A percentile compares a stretch with the other conserved stretches of the same genome.
Evolutionary conservation across 1,139 yeast genomes (phyloP).

Genomic region (Hyphopichia khmerensis): DNA sequence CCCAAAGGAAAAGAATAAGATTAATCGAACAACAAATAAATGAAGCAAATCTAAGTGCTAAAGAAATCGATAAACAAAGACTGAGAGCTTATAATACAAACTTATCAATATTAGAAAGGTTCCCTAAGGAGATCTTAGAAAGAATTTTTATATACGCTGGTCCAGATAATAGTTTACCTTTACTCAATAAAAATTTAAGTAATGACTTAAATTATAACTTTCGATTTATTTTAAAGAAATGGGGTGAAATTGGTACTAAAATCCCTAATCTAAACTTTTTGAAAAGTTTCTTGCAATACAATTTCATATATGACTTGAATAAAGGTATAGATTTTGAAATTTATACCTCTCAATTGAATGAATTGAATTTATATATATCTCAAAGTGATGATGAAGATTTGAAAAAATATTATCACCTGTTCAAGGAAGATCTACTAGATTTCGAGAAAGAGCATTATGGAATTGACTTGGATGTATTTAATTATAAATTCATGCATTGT

Average conservation of each 20-base stretch:
- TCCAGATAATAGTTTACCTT: conserved; percentile 26
- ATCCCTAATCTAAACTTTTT: not conserved
- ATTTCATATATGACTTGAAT: conserved; percentile 22
- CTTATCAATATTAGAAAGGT: conserved; percentile 13
- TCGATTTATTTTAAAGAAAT: not conserved
- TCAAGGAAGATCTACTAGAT: not conserved
- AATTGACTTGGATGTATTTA: conserved; percentile 14
- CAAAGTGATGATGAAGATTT: not conserved
- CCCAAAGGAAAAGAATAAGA: not conserved
- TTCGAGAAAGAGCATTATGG: conserved; percentile 7
- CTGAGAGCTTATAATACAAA: not conserved
- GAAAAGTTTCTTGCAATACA: conserved; percentile 13
- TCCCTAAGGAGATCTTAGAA: conserved; percentile 34
- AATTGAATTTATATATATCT: not conserved
- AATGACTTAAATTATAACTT: conserved; percentile 17
- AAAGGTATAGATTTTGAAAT: conserved; percentile 9
- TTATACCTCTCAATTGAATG: conserved; percentile 7
- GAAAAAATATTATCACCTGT: not conserved
- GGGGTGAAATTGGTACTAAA: not conserved
- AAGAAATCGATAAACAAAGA: not conserved
- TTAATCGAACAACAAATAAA: not conserved
- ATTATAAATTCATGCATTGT: conserved; percentile 10
- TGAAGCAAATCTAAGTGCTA: not conserved
- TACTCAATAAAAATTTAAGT: conserved; percentile 24
- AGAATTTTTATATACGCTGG: conserved; percentile 31